Evolutionary conservation across 805 yeast species (phyloP).

Genomic region (Myxozyma udenii): DNA sequence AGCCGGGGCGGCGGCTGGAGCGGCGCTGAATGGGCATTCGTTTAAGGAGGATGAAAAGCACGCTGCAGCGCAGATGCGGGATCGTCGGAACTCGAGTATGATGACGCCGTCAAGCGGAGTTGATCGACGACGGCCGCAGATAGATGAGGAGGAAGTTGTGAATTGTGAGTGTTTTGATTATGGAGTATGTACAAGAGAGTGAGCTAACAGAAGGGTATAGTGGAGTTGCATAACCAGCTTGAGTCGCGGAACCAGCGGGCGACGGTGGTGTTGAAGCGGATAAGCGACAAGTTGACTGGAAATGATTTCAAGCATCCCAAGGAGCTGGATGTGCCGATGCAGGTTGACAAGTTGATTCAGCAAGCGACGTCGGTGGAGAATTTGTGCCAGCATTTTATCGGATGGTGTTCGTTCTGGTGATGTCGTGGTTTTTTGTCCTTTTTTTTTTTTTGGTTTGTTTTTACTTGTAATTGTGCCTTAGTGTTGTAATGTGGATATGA

Average conservation of each 20-base stretch:
- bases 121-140: slow-evolving; percentile 35
- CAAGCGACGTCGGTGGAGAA: slow-evolving; percentile 97
- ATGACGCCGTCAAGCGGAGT: slow-evolving; percentile 18
- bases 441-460: no score
- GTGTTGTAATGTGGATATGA: no score
- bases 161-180: slow-evolving; percentile 33
- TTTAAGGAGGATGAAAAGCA: not conserved
- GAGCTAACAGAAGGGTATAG: slow-evolving; percentile 23
- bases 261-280: slow-evolving; percentile 79
- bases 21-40: not conserved
- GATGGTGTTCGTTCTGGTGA: slow-evolving; percentile 99
- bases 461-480: no score
- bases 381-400: slow-evolving; percentile 92
- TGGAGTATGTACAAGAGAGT: no score
- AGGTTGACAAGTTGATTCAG: slow-evolving; percentile 88
- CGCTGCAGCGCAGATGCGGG: slow-evolving; percentile 41
- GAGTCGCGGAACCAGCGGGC: slow-evolving; percentile 87
- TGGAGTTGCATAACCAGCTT: slow-evolving; percentile 61
- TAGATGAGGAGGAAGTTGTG: slow-evolving; percentile 73
- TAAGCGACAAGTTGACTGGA: slow-evolving; percentile 89
- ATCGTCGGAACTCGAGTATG: slow-evolving; percentile 19
- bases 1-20: not conserved
- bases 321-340: slow-evolving; percentile 77
- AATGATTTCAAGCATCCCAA: slow-evolving; percentile 76
- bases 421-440: no score